Evolutionary conservation across 169 alveolate genomes (phyloP).

Genomic region (Eimeria acervulina): DNA sequence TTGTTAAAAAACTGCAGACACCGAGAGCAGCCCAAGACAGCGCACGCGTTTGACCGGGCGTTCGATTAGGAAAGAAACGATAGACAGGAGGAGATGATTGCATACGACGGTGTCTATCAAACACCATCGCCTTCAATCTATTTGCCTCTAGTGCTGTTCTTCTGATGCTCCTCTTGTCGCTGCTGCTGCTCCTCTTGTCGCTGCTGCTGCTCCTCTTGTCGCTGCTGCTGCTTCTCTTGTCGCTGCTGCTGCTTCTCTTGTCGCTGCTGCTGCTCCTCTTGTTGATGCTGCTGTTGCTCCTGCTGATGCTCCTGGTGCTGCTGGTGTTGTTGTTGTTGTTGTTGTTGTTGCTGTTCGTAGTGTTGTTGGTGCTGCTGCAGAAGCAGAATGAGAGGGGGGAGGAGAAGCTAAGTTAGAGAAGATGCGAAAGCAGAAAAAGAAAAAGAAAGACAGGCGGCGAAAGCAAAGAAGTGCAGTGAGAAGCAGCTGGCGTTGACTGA

Average conservation of each 20-base stretch:
- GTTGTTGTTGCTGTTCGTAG: no score
- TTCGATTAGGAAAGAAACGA: slow-evolving; percentile 57
- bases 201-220: neutral
- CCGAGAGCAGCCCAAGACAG: slow-evolving; percentile 47
- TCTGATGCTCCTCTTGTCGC: neutral
- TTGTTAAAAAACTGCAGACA: neutral
- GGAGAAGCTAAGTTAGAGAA: no score
- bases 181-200: slow-evolving; percentile 8
- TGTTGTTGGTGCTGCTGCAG: no score
- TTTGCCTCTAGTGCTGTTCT: no score
- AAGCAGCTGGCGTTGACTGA: neutral
- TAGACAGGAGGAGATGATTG: slow-evolving; percentile 47
- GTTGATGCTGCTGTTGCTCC: no score
- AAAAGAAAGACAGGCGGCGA: neutral
- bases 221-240: neutral
- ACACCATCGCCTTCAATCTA: no score
- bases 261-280: no score
- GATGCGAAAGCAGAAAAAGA: no score
- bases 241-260: no score
- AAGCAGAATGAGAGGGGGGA: no score
- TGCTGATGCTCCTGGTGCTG: no score
- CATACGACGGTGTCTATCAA: slow-evolving; percentile 38
- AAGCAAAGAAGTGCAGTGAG: neutral
- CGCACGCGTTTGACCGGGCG: slow-evolving; percentile 52
- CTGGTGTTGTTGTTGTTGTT: no score